Conservation (phyloP, 768 basidiomycete genomes). For the Dendrothele bispora region DNA sequence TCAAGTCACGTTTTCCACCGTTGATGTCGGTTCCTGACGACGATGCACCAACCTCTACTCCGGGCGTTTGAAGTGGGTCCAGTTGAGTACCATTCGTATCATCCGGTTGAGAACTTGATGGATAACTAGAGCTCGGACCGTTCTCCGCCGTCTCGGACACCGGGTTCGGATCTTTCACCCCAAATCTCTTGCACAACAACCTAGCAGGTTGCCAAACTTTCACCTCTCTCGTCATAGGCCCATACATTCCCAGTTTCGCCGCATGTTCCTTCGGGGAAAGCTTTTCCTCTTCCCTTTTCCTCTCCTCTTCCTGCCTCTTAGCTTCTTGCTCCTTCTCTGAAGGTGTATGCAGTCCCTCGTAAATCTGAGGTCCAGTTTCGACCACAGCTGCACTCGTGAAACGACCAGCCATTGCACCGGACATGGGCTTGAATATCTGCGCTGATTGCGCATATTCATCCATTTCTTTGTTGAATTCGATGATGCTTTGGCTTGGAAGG, state of each 20-base stretch:
- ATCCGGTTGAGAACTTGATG: too few relatives aligned
- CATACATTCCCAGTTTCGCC: conserved; percentile 87
- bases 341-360: conserved; percentile 72
- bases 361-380: conserved; percentile 60
- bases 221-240: conserved; percentile 77
- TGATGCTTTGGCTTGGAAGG: conserved; percentile 55
- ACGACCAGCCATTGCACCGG: conserved; percentile 91
- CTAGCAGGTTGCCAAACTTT: conserved; percentile 78
- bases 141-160: conserved; percentile 31
- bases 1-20: conserved; percentile 54
- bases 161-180: conserved; percentile 84
- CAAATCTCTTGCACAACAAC: conserved; percentile 91
- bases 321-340: conserved; percentile 14
- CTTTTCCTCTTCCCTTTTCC: conserved; percentile 50
- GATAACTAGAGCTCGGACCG: too few relatives aligned
- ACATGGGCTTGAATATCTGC: conserved; percentile 86
- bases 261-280: conserved; percentile 80
- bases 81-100: conserved; percentile 1
- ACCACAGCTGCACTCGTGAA: conserved; percentile 81
- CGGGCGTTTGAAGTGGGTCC: conserved; percentile 10
- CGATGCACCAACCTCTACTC: conserved; percentile 12
- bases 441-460: conserved; percentile 87
- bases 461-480: conserved; percentile 81
- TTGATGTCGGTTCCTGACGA: conserved; percentile 5
- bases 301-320: conserved; percentile 40